Evolutionary conservation across 2,329 filamentous ascomycete species (phyloP).

Genomic region (Aspergillus viridinutans): DNA sequence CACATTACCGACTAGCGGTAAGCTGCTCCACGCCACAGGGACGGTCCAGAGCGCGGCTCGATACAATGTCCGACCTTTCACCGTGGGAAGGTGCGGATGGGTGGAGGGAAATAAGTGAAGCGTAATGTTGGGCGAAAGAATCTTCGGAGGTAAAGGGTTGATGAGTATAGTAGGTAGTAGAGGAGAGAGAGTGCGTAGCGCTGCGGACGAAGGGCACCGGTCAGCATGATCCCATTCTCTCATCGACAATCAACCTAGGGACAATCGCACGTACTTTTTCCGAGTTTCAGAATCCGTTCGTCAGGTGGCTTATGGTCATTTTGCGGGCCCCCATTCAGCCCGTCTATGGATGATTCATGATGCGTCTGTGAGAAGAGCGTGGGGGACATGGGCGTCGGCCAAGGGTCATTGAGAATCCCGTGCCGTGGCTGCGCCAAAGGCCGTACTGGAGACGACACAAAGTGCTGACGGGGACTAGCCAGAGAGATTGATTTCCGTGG

Average conservation of each 20-base stretch:
- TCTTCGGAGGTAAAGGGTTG: slow-evolving; percentile 58
- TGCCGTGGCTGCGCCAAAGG: slow-evolving; percentile 35
- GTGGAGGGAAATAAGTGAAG: slow-evolving; percentile 62
- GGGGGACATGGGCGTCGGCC: slow-evolving; percentile 23
- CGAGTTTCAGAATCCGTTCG: slow-evolving; percentile 58
- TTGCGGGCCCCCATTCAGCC: slow-evolving; percentile 15
- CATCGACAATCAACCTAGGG: not conserved
- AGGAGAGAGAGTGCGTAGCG: slow-evolving; percentile 58
- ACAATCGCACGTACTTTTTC: slow-evolving; percentile 50
- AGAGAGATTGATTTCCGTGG: slow-evolving; percentile 2
- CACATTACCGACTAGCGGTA: slow-evolving; percentile 88
- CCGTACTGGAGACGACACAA: slow-evolving; percentile 25
- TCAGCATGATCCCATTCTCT: slow-evolving; percentile 2
- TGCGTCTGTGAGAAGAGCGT: slow-evolving; percentile 24
- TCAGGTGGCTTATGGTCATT: slow-evolving; percentile 50
- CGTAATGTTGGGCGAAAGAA: slow-evolving; percentile 58
- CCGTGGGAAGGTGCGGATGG: slow-evolving; percentile 70
- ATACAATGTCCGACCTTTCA: slow-evolving; percentile 85
- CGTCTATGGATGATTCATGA: slow-evolving; percentile 19
- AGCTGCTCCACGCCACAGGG: slow-evolving; percentile 88
- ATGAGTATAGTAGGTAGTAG: slow-evolving; percentile 58
- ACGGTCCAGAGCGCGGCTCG: slow-evolving; percentile 93
- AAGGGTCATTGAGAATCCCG: slow-evolving; percentile 33
- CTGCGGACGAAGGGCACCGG: slow-evolving; percentile 30
- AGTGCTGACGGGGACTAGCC: slow-evolving; percentile 16